These are phyloP conservation scores for Thalassia testudinum DNA, from an alignment of 116 monocot genomes.

Conservation along the genomic window DNA sequence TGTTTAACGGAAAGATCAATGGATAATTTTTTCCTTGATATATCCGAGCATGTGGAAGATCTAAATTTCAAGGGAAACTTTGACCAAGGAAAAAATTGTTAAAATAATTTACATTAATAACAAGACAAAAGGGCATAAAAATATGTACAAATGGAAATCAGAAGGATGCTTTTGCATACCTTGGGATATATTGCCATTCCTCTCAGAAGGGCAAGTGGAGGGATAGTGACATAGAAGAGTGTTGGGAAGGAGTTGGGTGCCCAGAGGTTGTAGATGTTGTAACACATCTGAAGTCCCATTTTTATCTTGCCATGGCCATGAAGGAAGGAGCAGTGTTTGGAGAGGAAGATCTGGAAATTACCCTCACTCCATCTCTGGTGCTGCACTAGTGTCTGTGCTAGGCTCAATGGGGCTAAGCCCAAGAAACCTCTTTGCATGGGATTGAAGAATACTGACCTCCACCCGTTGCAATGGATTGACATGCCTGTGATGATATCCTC, in stretches of 20 bases:
- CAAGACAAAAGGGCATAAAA: too few relatives aligned
- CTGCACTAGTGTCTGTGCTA: slow-evolving; percentile 22
- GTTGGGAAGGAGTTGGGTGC: slow-evolving; percentile 18
- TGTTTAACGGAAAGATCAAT: too few relatives aligned
- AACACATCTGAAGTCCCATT: slow-evolving; percentile 26
- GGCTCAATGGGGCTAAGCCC: slow-evolving; percentile 27
- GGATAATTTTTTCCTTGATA: too few relatives aligned
- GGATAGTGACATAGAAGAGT: slow-evolving; percentile 20
- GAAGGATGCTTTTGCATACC: slow-evolving; percentile 6
- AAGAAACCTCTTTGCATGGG: slow-evolving; percentile 26
- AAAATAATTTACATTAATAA: too few relatives aligned
- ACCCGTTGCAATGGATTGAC: slow-evolving; percentile 35
- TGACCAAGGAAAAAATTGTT: too few relatives aligned
- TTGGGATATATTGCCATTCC: slow-evolving; percentile 27
- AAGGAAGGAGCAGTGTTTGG: slow-evolving; percentile 22
- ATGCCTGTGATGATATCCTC: slow-evolving; percentile 47
- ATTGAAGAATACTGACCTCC: slow-evolving; percentile 24
- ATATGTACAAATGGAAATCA: too few relatives aligned
- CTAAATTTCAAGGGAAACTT: too few relatives aligned
- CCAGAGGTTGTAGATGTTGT: slow-evolving; percentile 25
- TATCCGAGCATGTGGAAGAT: too few relatives aligned
- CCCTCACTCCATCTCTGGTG: slow-evolving; percentile 42
- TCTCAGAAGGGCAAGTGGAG: slow-evolving; percentile 22
- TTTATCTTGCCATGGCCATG: slow-evolving; percentile 20
- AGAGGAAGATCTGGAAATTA: slow-evolving; percentile 26